phyloP scores from a whole-genome alignment of 495 filamentous ascomycete genomes.

The Penicillium turbatum region DNA sequence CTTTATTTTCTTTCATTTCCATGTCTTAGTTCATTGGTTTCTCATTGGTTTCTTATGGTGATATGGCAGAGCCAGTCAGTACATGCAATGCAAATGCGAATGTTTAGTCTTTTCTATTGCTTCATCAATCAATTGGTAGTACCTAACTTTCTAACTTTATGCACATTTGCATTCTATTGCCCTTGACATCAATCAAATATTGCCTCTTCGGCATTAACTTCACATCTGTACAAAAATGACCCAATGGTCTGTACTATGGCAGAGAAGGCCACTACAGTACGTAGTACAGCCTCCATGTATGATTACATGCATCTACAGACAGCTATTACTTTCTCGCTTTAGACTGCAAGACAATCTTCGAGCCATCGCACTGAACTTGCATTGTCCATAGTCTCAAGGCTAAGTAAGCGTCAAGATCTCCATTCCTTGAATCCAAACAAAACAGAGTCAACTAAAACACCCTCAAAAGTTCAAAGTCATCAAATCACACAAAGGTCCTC shows the following conservation, averaged over 20 bases:
- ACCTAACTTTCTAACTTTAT: too few species aligned
- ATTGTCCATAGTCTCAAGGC: background rate
- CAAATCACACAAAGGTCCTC: background rate
- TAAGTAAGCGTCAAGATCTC: background rate
- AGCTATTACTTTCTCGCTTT: too few species aligned
- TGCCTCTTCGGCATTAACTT: too few species aligned
- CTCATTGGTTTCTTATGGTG: slow-evolving; percentile 11
- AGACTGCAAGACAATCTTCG: too few species aligned
- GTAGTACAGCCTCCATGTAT: too few species aligned
- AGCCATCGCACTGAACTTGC: background rate
- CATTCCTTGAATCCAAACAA: background rate
- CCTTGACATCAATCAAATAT: too few species aligned
- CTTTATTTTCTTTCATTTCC: slow-evolving; percentile 9
- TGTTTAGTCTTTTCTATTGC: background rate
- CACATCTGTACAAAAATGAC: too few species aligned
- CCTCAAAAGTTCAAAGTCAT: background rate
- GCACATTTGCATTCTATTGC: background rate
- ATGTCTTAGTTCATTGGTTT: slow-evolving; percentile 8
- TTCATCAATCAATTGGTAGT: background rate
- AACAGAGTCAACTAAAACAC: background rate
- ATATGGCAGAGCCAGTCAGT: slow-evolving; percentile 19
- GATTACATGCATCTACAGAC: too few species aligned
- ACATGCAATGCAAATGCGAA: slow-evolving; percentile 7
- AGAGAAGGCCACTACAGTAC: too few species aligned
- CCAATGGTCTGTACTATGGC: too few species aligned